These are phyloP conservation scores for Nicotiana sylvestris DNA, from an alignment of 257 asterid species.

Conservation along the genomic window DNA sequence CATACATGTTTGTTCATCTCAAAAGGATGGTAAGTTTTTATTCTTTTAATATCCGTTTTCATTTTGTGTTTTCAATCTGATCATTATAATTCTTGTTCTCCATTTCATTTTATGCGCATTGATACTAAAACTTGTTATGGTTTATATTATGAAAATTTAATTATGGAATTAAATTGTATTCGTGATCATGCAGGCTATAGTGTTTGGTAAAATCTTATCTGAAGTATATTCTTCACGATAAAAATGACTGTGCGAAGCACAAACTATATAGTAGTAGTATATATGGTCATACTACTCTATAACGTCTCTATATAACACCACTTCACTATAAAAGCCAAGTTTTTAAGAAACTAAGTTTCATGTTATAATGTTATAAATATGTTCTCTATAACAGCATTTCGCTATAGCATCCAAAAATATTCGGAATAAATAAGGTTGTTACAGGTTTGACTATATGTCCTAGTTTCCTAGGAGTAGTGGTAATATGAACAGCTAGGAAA, in stretches of 20 bases:
- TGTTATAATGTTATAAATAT: no score
- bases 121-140: not conserved
- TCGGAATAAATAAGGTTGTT: no score
- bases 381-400: no score
- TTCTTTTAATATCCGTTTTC: not conserved
- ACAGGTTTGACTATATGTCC: no score
- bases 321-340: no score
- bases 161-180: not conserved
- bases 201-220: not conserved
- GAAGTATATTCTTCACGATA: not conserved
- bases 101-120: not conserved
- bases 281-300: no score
- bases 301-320: no score
- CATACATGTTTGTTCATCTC: not conserved
- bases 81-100: no score
- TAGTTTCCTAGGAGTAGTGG: not conserved
- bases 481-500: not conserved
- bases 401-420: no score
- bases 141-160: not conserved
- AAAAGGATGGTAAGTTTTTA: slow-evolving; percentile 2
- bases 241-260: not conserved
- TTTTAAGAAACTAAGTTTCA: no score
- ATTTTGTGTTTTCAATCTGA: not conserved
- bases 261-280: not conserved
- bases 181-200: not conserved